Base-by-base conservation (phyloP, 2,329 filamentous ascomycete species). In the Sporothrix luriei region DNA sequence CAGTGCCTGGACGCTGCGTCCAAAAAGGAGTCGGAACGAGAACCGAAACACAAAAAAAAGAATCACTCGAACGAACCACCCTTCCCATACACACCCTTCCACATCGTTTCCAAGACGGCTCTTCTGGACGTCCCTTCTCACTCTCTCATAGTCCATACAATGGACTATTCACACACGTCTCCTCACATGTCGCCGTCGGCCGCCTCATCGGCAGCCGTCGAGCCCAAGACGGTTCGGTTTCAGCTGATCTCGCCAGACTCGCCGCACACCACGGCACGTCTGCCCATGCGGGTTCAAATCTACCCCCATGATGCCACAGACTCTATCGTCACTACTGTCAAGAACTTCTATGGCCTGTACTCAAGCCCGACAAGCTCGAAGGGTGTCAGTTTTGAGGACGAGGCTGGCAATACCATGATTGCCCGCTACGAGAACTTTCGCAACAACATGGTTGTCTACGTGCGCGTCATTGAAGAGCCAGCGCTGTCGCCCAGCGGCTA, bases 311-410 rank as follows among this genome's bases (percentile, higher is more conserved):
- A 99, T 83, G 94, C 92, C 67, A 98, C 94, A 26, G 94, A 98
- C 78, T 97, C 94, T 48, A 99, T 99, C 81, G 92, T 98, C 73
- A 95, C 93, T 16, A 98, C 95, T 1, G 94, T 98, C 77, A 98
- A 97, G 86, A 98, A 97, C 84, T 98, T 98, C 82, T 98, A 97
- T 78, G 95, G 95, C 72, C 86, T 99, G 74, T 97, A 97, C 79
- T 92, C 94, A 74, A 89, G 87, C 72, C 84, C 85, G 48, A 81
- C 81, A 72, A 86, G 88, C 75, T 88, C 88, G 74, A 90, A 90
- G 78, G 94, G 95, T 74, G 91, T 99, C 77, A 97, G 93, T 81
- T 98, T 99, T 77, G 94, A 98, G 81, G 94, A 98, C 79, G 88
- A 92, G 73, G 84, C 91, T 76, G 93, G 92, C 76, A 94, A 91